Evolutionary conservation across 2,329 filamentous ascomycete species (phyloP).

Genomic region (Diaporthe batatas): DNA sequence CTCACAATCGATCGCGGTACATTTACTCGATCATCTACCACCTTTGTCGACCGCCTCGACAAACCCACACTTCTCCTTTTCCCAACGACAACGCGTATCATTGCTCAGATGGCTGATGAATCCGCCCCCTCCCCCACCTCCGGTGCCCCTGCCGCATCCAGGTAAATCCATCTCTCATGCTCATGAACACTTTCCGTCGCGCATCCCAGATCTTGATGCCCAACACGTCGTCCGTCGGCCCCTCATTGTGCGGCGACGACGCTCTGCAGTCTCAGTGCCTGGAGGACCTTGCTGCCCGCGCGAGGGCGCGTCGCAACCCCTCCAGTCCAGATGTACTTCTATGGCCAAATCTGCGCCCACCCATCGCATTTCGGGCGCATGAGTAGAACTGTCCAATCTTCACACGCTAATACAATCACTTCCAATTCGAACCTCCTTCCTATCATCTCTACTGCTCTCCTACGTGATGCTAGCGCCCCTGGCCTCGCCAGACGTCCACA

Average conservation of each 20-base stretch:
- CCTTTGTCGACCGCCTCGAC: not conserved
- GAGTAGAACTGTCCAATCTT: constrained; percentile 24
- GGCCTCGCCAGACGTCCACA: constrained; percentile 5
- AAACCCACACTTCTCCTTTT: constrained; percentile 21
- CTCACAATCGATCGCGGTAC: constrained; percentile 21
- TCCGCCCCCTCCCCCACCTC: constrained; percentile 31
- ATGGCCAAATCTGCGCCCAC: constrained; percentile 25
- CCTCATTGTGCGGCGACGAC: not conserved
- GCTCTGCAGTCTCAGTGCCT: not conserved
- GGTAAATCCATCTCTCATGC: constrained; percentile 24
- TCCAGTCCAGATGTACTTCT: constrained; percentile 22
- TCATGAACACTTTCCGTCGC: constrained; percentile 4
- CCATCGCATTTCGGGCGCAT: constrained; percentile 26
- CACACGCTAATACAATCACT: constrained; percentile 30
- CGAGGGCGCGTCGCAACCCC: not conserved
- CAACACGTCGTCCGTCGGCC: not conserved
- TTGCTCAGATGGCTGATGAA: constrained; percentile 30
- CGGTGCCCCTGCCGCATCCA: constrained; percentile 12
- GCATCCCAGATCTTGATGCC: constrained; percentile 20
- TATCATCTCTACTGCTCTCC: constrained; percentile 24
- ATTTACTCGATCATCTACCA: constrained; percentile 18
- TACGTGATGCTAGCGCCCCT: constrained; percentile 21
- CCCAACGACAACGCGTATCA: constrained; percentile 15
- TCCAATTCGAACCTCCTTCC: constrained; percentile 5
- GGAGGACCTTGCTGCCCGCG: not conserved